phyloP scores from a whole-genome alignment of 2,329 filamentous ascomycete genomes.

The Colletotrichum sp. region DNA sequence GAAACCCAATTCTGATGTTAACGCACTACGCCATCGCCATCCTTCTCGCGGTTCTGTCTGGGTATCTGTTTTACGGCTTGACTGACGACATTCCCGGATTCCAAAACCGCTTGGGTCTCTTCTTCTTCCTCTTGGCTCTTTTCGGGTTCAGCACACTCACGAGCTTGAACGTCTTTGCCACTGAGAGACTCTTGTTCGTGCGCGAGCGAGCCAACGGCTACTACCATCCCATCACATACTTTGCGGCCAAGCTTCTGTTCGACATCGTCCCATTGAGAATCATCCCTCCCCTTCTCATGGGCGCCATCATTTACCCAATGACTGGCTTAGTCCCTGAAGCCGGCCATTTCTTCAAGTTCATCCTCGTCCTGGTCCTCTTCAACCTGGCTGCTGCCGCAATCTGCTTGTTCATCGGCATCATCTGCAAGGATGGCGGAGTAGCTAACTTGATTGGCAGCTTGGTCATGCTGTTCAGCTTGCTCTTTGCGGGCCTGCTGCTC shows the following conservation, averaged over 20 bases:
- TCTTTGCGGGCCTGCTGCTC: slow-evolving; percentile 92
- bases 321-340: slow-evolving; percentile 86
- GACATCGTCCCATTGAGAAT: slow-evolving; percentile 95
- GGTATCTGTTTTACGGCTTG: slow-evolving; percentile 94
- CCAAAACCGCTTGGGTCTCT: slow-evolving; percentile 94
- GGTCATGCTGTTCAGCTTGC: slow-evolving; percentile 95
- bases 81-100: slow-evolving; percentile 97
- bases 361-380: slow-evolving; percentile 91
- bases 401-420: slow-evolving; percentile 94
- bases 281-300: slow-evolving; percentile 93
- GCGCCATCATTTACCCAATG: slow-evolving; percentile 97
- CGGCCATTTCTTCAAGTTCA: slow-evolving; percentile 87
- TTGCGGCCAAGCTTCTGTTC: slow-evolving; percentile 95
- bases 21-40: slow-evolving; percentile 99
- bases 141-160: slow-evolving; percentile 98
- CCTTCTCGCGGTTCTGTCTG: slow-evolving; percentile 89
- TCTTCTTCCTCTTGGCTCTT: slow-evolving; percentile 95
- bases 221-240: slow-evolving; percentile 93
- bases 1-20: slow-evolving; percentile 97
- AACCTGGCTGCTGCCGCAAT: slow-evolving; percentile 94
- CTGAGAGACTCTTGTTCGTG: slow-evolving; percentile 88
- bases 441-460: slow-evolving; percentile 93
- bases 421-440: slow-evolving; percentile 89
- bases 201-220: slow-evolving; percentile 96
- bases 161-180: slow-evolving; percentile 89